Conservation (phyloP, 1,284 basidiomycete genomes). For the Coniophora puteana region DNA sequence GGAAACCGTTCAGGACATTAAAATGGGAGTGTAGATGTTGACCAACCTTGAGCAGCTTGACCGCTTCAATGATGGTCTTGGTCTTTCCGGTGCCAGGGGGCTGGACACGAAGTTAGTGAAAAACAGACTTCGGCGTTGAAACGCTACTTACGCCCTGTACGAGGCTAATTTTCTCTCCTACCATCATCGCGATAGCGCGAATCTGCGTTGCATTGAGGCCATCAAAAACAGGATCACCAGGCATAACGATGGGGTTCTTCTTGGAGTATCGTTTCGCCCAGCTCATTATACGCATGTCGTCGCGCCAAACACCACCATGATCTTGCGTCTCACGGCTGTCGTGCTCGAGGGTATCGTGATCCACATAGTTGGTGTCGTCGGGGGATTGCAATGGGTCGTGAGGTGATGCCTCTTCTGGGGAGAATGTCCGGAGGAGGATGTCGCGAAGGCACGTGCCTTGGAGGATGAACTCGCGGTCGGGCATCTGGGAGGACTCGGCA, state of each 20-base stretch:
- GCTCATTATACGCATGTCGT: conserved; percentile 69
- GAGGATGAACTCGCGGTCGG: conserved; percentile 47
- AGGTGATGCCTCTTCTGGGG: conserved; percentile 23
- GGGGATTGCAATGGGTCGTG: conserved; percentile 28
- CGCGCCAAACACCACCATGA: conserved; percentile 52
- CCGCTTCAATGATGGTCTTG: conserved; percentile 83
- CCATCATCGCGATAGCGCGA: conserved; percentile 84
- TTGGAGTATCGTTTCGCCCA: conserved; percentile 70
- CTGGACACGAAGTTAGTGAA: conserved; percentile 32
- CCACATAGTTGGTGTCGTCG: conserved; percentile 33
- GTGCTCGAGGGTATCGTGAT: conserved; percentile 33
- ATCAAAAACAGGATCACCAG: conserved; percentile 75
- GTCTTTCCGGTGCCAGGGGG: conserved; percentile 98
- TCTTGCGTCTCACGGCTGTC: conserved; percentile 19
- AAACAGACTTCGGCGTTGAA: background rate
- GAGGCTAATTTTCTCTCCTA: conserved; percentile 74
- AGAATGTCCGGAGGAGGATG: conserved; percentile 56
- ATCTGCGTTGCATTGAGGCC: conserved; percentile 78
- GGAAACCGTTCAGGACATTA: background rate
- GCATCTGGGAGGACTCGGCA: conserved; percentile 22
- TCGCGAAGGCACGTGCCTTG: conserved; percentile 71
- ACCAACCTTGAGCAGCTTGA: conserved; percentile 76
- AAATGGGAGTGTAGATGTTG: background rate
- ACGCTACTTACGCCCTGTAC: conserved; percentile 76
- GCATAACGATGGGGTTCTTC: conserved; percentile 61